Conservation (phyloP, 2,329 filamentous ascomycete species). For the Hypoxylon rubiginosum region DNA sequence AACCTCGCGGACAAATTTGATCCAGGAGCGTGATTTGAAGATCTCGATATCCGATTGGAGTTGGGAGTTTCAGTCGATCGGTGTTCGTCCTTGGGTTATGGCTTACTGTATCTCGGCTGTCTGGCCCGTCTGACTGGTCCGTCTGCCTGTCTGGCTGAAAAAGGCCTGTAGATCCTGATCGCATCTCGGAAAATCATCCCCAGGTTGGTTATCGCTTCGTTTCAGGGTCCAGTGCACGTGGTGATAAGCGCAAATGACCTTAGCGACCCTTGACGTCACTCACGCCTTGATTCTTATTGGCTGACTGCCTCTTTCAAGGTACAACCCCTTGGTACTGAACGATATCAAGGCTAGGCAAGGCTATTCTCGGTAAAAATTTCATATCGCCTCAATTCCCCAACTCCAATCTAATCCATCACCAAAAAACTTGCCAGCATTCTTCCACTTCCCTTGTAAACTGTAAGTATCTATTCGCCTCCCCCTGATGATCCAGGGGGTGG, state of each 20-base stretch:
- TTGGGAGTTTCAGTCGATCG: conserved; percentile 34
- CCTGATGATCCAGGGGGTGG: conserved; percentile 51
- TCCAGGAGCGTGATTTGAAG: conserved; percentile 36
- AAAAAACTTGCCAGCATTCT: conserved; percentile 4
- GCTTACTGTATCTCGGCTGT: conserved; percentile 9
- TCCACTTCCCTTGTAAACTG: conserved; percentile 4
- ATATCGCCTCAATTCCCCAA: conserved; percentile 10
- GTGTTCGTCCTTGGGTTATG: conserved; percentile 15
- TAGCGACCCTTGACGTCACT: conserved; percentile 42
- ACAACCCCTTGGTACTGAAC: background rate
- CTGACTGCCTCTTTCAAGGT: background rate
- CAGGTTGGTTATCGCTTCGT: conserved; percentile 44
- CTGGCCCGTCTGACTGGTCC: background rate
- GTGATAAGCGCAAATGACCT: conserved; percentile 43
- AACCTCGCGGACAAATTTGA: conserved; percentile 26
- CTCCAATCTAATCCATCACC: background rate
- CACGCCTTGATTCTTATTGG: background rate
- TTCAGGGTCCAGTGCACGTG: conserved; percentile 48
- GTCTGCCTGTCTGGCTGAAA: background rate
- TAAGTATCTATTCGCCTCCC: conserved; percentile 45
- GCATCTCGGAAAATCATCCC: conserved; percentile 43
- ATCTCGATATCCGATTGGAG: conserved; percentile 36
- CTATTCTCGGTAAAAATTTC: conserved; percentile 32
- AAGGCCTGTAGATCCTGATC: conserved; percentile 18
- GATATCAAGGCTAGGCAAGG: conserved; percentile 14